These are phyloP conservation scores for Recurvomyces mirabilis DNA, from an alignment of 495 filamentous ascomycete genomes.

Conservation along the genomic window DNA sequence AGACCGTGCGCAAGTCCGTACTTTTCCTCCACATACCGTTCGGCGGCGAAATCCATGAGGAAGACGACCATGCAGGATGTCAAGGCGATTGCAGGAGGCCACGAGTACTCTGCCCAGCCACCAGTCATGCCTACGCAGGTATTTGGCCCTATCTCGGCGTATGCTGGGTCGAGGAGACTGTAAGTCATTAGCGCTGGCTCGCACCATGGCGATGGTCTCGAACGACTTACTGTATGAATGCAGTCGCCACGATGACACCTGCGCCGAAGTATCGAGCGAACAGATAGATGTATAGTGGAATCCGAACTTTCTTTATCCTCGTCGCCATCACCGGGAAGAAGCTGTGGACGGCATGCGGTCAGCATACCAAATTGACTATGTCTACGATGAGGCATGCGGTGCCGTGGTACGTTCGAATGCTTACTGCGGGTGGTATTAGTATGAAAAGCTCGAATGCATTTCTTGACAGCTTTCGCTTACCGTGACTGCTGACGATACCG, in stretches of 20 bases:
- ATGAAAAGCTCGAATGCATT: too few species aligned
- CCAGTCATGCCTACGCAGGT: conserved; percentile 53
- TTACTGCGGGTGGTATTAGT: too few species aligned
- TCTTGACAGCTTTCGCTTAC: background rate
- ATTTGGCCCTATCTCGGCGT: conserved; percentile 54
- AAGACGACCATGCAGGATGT: conserved; percentile 79
- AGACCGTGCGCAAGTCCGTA: conserved; percentile 35
- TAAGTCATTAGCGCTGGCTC: background rate
- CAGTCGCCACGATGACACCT: conserved; percentile 34
- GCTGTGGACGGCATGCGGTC: too few species aligned
- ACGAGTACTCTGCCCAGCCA: conserved; percentile 67
- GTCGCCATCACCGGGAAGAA: conserved; percentile 38
- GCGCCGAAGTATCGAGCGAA: conserved; percentile 43
- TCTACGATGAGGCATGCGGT: too few species aligned
- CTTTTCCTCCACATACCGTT: conserved; percentile 57
- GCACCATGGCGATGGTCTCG: too few species aligned
- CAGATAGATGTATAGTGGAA: conserved; percentile 61
- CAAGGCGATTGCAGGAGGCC: conserved; percentile 69
- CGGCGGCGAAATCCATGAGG: conserved; percentile 71
- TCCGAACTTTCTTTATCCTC: conserved; percentile 40
- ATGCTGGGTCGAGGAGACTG: conserved; percentile 64
- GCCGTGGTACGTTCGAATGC: too few species aligned
- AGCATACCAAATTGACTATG: too few species aligned
- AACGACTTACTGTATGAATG: conserved; percentile 61
- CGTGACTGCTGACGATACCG: conserved; percentile 2